Conservation (phyloP, 768 basidiomycete species). For the Gymnopilus junonius region DNA sequence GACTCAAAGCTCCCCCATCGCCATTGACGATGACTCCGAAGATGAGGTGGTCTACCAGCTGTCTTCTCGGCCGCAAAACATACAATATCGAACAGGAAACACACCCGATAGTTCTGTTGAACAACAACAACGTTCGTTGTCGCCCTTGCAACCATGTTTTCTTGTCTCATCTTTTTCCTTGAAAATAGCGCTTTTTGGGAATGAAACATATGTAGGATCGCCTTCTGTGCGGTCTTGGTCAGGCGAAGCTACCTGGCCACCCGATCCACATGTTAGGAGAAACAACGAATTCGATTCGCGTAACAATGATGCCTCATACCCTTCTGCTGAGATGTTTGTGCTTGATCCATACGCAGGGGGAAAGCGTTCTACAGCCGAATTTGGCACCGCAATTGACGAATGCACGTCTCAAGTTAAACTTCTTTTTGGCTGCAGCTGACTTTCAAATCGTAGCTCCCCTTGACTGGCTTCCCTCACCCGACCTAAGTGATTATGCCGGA, state of each 20-base stretch:
- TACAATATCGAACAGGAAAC: background rate
- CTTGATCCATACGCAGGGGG: background rate
- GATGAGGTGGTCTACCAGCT: slow-evolving; percentile 41
- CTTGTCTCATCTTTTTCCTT: background rate
- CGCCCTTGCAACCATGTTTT: background rate
- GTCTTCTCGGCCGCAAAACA: slow-evolving; percentile 9
- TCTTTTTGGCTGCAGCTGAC: background rate
- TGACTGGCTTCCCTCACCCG: background rate
- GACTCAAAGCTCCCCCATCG: slow-evolving; percentile 39
- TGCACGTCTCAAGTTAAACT: background rate
- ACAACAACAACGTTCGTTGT: background rate
- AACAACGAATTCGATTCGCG: background rate
- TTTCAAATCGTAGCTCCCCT: background rate
- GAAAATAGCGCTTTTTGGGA: background rate
- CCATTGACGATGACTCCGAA: slow-evolving; percentile 43
- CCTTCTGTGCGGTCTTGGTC: background rate
- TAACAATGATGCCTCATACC: background rate
- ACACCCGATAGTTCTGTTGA: background rate
- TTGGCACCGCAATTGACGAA: background rate
- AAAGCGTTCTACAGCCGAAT: background rate
- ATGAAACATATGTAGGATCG: background rate
- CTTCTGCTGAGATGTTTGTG: background rate
- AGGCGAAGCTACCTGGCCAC: background rate
- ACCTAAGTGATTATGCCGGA: background rate
- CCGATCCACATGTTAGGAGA: background rate